Evolutionary conservation across 2,329 filamentous ascomycete genomes (phyloP).

Genomic region (Aquanectria penicillioides): DNA sequence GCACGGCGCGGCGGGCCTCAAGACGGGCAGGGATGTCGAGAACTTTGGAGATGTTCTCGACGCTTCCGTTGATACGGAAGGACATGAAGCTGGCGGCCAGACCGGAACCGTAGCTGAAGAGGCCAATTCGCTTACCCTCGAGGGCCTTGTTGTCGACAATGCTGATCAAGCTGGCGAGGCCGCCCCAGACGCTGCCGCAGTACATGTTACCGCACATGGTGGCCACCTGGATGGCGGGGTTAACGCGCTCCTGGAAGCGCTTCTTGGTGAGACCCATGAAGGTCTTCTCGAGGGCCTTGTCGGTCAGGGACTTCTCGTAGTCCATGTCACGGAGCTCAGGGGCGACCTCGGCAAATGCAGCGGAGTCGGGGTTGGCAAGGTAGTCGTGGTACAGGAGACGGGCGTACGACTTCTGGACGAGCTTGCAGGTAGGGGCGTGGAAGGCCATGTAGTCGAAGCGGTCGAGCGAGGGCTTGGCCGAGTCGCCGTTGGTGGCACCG

Average conservation of each 20-base stretch:
- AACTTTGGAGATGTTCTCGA: conserved; percentile 72
- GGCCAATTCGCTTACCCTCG: conserved; percentile 76
- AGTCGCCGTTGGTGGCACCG: conserved; percentile 52
- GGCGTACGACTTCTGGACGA: conserved; percentile 86
- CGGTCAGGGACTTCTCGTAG: conserved; percentile 80
- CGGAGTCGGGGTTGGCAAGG: conserved; percentile 73
- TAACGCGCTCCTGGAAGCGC: conserved; percentile 81
- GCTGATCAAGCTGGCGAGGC: conserved; percentile 75
- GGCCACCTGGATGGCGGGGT: conserved; percentile 77
- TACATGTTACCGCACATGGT: conserved; percentile 80
- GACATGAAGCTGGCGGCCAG: conserved; percentile 78
- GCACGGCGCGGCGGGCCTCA: conserved; percentile 70
- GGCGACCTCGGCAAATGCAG: conserved; percentile 78
- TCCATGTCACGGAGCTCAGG: conserved; percentile 81
- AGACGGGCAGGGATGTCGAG: conserved; percentile 77
- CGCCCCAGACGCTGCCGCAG: conserved; percentile 79
- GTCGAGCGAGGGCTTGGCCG: conserved; percentile 73
- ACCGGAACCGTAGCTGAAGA: conserved; percentile 85
- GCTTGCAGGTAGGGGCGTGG: conserved; percentile 88
- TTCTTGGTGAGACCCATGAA: conserved; percentile 89
- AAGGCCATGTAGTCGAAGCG: conserved; percentile 86
- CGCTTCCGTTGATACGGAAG: conserved; percentile 77
- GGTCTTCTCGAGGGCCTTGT: conserved; percentile 87
- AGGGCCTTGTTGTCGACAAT: conserved; percentile 71
- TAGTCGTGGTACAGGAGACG: conserved; percentile 89